Evolutionary conservation across 257 asterid species (phyloP).

Genomic region (Eustoma russellianum): DNA sequence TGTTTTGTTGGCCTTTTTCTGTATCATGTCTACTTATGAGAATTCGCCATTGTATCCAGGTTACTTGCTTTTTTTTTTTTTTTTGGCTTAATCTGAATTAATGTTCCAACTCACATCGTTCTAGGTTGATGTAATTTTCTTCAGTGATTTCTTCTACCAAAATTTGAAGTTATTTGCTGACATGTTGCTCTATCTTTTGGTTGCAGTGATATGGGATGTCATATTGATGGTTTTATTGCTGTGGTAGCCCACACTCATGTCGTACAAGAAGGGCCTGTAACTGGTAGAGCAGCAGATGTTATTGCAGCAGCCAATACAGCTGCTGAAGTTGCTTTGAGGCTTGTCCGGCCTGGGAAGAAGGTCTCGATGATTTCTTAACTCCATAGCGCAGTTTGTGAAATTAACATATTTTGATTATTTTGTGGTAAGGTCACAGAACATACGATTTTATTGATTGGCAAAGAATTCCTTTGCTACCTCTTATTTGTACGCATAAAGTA

Average conservation of each 20-base stretch:
- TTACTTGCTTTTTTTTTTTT: neutral
- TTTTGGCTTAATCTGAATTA: neutral
- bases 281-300: slow-evolving; percentile 91
- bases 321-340: slow-evolving; percentile 92
- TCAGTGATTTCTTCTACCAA: too few relatives aligned
- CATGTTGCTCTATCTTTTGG: slow-evolving; percentile 1
- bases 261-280: slow-evolving; percentile 71
- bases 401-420: neutral
- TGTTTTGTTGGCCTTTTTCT: neutral
- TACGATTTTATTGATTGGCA: too few relatives aligned
- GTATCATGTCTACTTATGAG: too few relatives aligned
- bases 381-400: neutral
- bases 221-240: slow-evolving; percentile 92
- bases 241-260: slow-evolving; percentile 89
- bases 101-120: too few relatives aligned
- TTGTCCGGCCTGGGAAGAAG: slow-evolving; percentile 87
- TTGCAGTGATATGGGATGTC: slow-evolving; percentile 96
- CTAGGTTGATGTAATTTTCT: neutral
- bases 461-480: too few relatives aligned
- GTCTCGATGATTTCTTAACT: slow-evolving; percentile 19
- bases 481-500: too few relatives aligned
- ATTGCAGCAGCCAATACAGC: slow-evolving; percentile 95
- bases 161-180: neutral
- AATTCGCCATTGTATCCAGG: too few relatives aligned
- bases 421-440: neutral